Conservation (phyloP, 495 filamentous ascomycete species). For the Apodospora peruviana region DNA sequence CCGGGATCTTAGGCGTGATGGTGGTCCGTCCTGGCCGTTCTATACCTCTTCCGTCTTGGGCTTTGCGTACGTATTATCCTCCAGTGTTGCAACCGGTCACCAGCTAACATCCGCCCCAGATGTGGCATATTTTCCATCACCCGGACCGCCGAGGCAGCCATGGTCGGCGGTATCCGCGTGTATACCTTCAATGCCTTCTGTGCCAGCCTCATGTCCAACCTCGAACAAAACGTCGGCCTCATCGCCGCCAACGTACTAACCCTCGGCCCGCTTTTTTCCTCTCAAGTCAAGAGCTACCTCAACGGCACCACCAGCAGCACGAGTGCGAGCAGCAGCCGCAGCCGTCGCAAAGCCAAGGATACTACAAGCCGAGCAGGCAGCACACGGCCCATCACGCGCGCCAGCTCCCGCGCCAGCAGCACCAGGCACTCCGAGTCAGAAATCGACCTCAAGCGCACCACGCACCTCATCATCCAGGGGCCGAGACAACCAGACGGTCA, state of each 20-base stretch:
- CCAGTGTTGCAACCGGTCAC: neutral
- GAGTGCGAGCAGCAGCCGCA: slow-evolving; percentile 2
- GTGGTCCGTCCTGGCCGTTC: slow-evolving; percentile 26
- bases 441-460: slow-evolving; percentile 14
- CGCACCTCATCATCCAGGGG: slow-evolving; percentile 20
- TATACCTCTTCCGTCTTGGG: slow-evolving; percentile 23
- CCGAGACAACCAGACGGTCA: slow-evolving; percentile 10
- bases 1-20: slow-evolving; percentile 20
- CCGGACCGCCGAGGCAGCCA: slow-evolving; percentile 25
- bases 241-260: slow-evolving; percentile 30
- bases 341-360: neutral
- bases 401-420: slow-evolving; percentile 4
- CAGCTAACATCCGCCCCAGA: slow-evolving; percentile 8
- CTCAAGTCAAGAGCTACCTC: neutral
- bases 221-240: slow-evolving; percentile 33
- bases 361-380: slow-evolving; percentile 7
- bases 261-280: slow-evolving; percentile 28
- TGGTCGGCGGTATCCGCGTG: slow-evolving; percentile 12
- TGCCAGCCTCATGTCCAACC: slow-evolving; percentile 26
- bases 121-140: slow-evolving; percentile 27
- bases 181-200: slow-evolving; percentile 26
- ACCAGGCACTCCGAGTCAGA: neutral
- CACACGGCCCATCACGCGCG: slow-evolving; percentile 10
- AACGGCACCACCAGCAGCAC: slow-evolving; percentile 3
- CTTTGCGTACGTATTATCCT: slow-evolving; percentile 16